Percentiles rank a stretch among this genome's conserved stretches.
Conservation (phyloP, 129 eudicot species). For the Flaveria robusta region DNA sequence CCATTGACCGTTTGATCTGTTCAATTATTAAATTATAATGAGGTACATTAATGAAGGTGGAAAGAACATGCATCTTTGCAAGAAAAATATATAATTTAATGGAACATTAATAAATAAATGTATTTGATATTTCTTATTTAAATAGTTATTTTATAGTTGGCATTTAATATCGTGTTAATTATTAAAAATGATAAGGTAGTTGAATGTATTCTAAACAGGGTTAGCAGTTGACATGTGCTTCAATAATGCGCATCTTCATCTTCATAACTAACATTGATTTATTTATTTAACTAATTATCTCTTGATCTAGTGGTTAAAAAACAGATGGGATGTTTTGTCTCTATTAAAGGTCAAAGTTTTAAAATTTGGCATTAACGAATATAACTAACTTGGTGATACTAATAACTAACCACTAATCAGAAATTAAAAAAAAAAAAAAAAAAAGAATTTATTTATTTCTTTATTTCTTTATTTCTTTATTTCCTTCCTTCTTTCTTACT, state of each 20-base stretch:
- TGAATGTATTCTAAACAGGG: conserved; percentile 40
- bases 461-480: too few relatives aligned
- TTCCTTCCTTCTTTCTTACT: too few relatives aligned
- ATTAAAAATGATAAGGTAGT: conserved; percentile 31
- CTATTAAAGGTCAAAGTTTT: too few relatives aligned
- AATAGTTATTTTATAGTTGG: conserved; percentile 16
- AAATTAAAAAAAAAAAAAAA: too few relatives aligned
- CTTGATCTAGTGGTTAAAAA: too few relatives aligned
- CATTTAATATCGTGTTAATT: conserved; percentile 27
- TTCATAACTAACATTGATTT: conserved; percentile 3
- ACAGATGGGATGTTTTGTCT: too few relatives aligned
- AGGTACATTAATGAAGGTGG: conserved; percentile 2
- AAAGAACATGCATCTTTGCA: conserved; percentile 36
- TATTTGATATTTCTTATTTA: neutral
- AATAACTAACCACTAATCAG: too few relatives aligned
- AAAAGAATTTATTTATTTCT: too few relatives aligned
- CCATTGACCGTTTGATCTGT: conserved; percentile 20
- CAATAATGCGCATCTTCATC: conserved; percentile 29
- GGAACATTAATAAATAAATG: conserved; percentile 9
- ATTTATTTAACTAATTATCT: too few relatives aligned
- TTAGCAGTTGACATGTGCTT: conserved; percentile 44
- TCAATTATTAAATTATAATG: conserved; percentile 20
- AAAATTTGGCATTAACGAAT: too few relatives aligned
- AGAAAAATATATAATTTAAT: neutral
- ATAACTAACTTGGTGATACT: too few relatives aligned